Base-by-base conservation (phyloP, 2,329 filamentous ascomycete genomes). In the Davidsoniella australis region DNA sequence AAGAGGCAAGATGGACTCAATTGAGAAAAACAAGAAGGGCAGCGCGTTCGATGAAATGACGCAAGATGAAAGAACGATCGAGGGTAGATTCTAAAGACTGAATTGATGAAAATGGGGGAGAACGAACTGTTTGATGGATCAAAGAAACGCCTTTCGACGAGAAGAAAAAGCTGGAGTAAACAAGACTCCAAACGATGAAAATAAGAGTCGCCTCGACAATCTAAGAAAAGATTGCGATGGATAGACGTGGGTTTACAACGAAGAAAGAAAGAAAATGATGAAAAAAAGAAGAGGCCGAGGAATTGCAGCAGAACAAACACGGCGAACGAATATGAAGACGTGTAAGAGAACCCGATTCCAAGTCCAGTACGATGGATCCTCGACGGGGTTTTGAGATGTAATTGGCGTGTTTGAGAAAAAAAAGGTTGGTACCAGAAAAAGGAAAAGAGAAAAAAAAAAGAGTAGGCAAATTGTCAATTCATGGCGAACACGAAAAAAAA, bases 101-200 rank as follows among this genome's bases (percentile, higher is more conserved):
- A 33, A 33, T 33, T 33, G 29, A 33, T 33, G 29, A 33, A 33
- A 39, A 39, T 41, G 44, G 44, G 49, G 53, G 47, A 48, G 37
- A 43, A 50, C 50, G 50, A 54, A 51, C 50, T 49, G 48, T 41
- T 49, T 52, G 23, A 50, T 45, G 43, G 42, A 42, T n/a, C 18
- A 20, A 41, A 16, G 18, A 41, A 46, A 24, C 9, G 29, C 29
- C 29, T 33, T 33, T 10, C 29, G 29, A 33, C 29, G 29, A 33
- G 29, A 33, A 33, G 29, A 33, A 33, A 5, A 33, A 23, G 20
- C 20, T 23, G 2, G 20, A 23, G 20, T 23, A 5, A 23, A 23
- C 20, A 23, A 23, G 20, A 23, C 20, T 23, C 20, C 20, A 29
- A 45, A 43, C 23, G 41, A 26, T 24, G 41, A 43, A n/a, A 17